Conservation (phyloP, 768 basidiomycete species). For the Hypholoma sublateritium region DNA sequence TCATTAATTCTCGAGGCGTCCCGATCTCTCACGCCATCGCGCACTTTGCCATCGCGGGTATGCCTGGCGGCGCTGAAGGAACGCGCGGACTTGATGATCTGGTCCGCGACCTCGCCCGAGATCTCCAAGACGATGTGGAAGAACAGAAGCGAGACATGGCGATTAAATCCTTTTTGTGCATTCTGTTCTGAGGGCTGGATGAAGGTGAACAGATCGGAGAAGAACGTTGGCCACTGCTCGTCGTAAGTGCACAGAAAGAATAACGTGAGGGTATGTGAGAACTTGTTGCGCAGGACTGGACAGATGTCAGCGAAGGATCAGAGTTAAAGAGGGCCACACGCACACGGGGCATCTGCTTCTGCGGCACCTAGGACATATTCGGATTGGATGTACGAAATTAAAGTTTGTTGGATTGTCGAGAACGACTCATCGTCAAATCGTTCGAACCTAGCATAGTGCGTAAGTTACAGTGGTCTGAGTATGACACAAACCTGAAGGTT, state of each 20-base stretch:
- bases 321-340: conserved; percentile 30
- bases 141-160: conserved; percentile 83
- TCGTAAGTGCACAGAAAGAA: conserved; percentile 89
- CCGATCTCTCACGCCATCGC: conserved; percentile 87
- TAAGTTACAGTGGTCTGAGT: conserved; percentile 1
- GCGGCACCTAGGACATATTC: conserved; percentile 88
- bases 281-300: conserved; percentile 90
- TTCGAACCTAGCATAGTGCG: conserved; percentile 47
- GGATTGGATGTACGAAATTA: conserved; percentile 80
- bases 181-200: conserved; percentile 61
- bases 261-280: conserved; percentile 85
- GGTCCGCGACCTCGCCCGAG: conserved; percentile 96
- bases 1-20: conserved; percentile 88
- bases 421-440: conserved; percentile 71
- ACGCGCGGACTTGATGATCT: conserved; percentile 87
- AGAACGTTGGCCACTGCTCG: conserved; percentile 84
- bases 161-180: conserved; percentile 66
- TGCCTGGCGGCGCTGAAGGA: conserved; percentile 69
- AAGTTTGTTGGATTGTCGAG: conserved; percentile 68
- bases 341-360: conserved; percentile 80
- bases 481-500: background rate
- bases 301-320: conserved; percentile 3
- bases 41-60: conserved; percentile 77
- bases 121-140: conserved; percentile 94
- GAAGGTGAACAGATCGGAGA: conserved; percentile 73